Conservation (phyloP, 371 early-diverging fungal genomes). For the Pancytospora philotis region DNA sequence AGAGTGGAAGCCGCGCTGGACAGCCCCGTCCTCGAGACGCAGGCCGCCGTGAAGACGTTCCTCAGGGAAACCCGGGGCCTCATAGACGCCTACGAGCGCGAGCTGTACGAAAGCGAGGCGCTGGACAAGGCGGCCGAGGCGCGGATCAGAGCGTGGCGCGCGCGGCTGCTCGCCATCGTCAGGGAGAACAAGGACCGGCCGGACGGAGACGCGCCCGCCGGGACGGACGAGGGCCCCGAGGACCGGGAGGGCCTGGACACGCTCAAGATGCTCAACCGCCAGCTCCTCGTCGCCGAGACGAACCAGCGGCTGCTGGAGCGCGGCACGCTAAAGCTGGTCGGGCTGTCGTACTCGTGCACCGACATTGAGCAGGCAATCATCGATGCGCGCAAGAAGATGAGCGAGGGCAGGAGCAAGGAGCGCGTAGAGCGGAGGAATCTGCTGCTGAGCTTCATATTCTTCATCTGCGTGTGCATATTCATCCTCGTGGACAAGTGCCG, state of each 20-base stretch:
- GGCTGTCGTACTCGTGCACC: constrained; percentile 46
- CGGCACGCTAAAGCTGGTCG: constrained; percentile 48
- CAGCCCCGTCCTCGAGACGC: not conserved
- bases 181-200: not conserved
- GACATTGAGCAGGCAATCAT: constrained; percentile 50
- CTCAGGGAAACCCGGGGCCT: not conserved
- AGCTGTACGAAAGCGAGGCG: not conserved
- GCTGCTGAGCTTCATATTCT: constrained; percentile 12
- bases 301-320: constrained; percentile 41
- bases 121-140: not conserved
- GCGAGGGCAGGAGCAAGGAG: constrained; percentile 29
- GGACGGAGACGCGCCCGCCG: constrained; percentile 12
- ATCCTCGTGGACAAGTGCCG: constrained; percentile 28
- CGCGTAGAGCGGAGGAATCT: constrained; percentile 27
- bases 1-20: not conserved
- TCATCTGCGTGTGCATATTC: constrained; percentile 24
- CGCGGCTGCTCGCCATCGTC: not conserved
- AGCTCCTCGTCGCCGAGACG: constrained; percentile 48
- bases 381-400: constrained; percentile 36
- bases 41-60: not conserved
- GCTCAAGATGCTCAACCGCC: constrained; percentile 40
- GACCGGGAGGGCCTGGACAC: constrained; percentile 44
- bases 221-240: constrained; percentile 3
- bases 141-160: constrained; percentile 7
- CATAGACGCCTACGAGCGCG: not conserved